phyloP scores from a whole-genome alignment of 257 asterid species.

The Voacanga thouarsii region DNA sequence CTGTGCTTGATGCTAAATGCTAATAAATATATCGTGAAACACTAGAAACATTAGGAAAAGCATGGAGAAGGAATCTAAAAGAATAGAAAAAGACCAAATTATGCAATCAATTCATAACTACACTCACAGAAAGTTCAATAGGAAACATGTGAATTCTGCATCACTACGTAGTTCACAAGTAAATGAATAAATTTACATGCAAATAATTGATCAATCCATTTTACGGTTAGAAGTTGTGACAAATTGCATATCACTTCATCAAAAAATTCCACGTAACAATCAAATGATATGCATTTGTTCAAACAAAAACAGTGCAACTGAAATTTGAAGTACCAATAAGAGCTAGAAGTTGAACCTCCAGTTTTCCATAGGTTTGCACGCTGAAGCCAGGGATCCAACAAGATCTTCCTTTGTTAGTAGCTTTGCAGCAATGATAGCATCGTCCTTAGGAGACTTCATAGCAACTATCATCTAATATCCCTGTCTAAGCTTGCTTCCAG shows the following conservation, averaged over 20 bases:
- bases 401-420: constrained; percentile 91
- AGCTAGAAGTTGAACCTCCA: constrained; percentile 82
- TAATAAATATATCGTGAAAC: neutral
- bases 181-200: neutral
- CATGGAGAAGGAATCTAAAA: neutral
- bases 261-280: no score
- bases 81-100: neutral
- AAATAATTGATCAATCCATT: no score
- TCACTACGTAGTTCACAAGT: no score
- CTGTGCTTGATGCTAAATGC: neutral
- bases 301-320: constrained; percentile 18
- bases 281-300: neutral
- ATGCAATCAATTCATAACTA: neutral
- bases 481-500: constrained; percentile 30
- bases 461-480: constrained; percentile 54
- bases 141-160: neutral
- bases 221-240: neutral
- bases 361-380: constrained; percentile 91
- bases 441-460: constrained; percentile 98
- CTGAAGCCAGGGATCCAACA: constrained; percentile 80
- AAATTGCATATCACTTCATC: neutral
- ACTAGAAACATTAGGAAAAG: neutral
- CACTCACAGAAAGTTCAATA: neutral
- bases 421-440: constrained; percentile 73
- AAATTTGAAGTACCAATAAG: constrained; percentile 37